Conservation (phyloP, 2,329 filamentous ascomycete species). For the Claviceps quebecensis region DNA sequence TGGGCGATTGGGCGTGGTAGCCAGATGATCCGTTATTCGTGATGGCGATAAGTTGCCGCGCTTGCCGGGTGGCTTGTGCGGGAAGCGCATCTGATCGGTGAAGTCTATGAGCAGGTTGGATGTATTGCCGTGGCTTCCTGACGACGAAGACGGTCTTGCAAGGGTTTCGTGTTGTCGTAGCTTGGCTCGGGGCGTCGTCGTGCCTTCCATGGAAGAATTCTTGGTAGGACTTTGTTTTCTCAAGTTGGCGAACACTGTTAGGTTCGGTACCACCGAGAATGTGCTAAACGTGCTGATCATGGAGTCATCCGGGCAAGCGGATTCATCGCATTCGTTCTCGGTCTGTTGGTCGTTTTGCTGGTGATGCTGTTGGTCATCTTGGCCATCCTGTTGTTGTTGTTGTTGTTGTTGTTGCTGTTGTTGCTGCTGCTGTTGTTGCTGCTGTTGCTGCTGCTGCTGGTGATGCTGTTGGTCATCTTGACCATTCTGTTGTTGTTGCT, state of each 20-base stretch:
- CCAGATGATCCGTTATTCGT: conserved; percentile 16
- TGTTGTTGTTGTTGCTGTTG: no score
- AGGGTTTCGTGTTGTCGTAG: conserved; percentile 14
- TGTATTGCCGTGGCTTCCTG: conserved; percentile 41
- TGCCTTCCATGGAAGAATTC: conserved; percentile 25
- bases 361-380: conserved; percentile 12
- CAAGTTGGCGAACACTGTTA: conserved; percentile 69
- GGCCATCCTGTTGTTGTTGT: neutral
- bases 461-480: conserved; percentile 13
- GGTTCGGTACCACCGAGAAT: conserved; percentile 79
- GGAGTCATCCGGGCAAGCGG: conserved; percentile 51
- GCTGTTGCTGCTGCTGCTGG: no score
- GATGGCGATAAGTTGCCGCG: conserved; percentile 18
- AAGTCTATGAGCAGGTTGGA: conserved; percentile 79
- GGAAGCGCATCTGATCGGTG: conserved; percentile 53
- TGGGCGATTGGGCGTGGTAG: conserved; percentile 33
- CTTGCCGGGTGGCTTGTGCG: conserved; percentile 34
- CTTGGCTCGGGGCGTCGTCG: conserved; percentile 22
- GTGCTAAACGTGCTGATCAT: conserved; percentile 73
- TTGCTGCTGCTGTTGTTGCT: no score
- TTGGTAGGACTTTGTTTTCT: conserved; percentile 48
- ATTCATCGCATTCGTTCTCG: conserved; percentile 19
- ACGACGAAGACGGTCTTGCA: conserved; percentile 20
- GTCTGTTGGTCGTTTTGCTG: neutral
- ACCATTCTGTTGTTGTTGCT: neutral